These are phyloP conservation scores for Geotrichum histeridarum DNA, from an alignment of 1,139 yeast species.

Conservation along the genomic window DNA sequence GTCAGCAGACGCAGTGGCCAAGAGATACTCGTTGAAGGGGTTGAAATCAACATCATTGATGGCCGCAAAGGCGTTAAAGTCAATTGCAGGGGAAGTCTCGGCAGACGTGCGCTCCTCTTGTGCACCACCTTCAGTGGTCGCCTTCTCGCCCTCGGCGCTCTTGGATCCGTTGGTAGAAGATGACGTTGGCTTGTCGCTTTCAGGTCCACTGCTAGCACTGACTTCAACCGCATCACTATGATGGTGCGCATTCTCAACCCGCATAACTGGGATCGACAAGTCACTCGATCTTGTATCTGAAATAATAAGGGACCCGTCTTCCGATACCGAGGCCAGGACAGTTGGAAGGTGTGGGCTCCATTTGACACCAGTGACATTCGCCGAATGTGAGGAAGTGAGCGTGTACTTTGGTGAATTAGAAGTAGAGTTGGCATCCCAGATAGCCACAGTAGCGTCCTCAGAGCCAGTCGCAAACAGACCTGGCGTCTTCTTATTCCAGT, in stretches of 20 bases:
- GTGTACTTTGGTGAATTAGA: constrained; percentile 9
- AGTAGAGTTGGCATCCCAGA: constrained; percentile 53
- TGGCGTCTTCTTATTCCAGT: constrained; percentile 50
- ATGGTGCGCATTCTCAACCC: constrained; percentile 15
- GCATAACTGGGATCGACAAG: constrained; percentile 15
- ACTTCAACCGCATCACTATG: constrained; percentile 43
- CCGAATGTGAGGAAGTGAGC: constrained; percentile 44
- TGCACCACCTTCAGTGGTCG: constrained; percentile 1
- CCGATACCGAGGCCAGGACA: constrained; percentile 69
- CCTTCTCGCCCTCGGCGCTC: constrained; percentile 15
- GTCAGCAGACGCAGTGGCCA: constrained; percentile 66
- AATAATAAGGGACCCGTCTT: constrained; percentile 61
- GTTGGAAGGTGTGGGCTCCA: constrained; percentile 47
- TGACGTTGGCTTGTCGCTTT: constrained; percentile 40
- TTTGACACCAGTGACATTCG: constrained; percentile 39
- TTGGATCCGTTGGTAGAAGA: background rate
- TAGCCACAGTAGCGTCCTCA: constrained; percentile 59
- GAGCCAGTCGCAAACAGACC: constrained; percentile 56
- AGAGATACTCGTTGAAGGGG: constrained; percentile 47
- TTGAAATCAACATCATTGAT: constrained; percentile 65
- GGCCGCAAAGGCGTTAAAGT: constrained; percentile 45
- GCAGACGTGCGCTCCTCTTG: constrained; percentile 38
- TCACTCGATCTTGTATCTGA: constrained; percentile 55
- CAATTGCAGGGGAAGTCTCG: constrained; percentile 49
- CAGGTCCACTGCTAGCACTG: constrained; percentile 47